These are phyloP conservation scores for Chytriomyces hyalinus DNA, from an alignment of 192 early-diverging fungal species.

Conservation along the genomic window DNA sequence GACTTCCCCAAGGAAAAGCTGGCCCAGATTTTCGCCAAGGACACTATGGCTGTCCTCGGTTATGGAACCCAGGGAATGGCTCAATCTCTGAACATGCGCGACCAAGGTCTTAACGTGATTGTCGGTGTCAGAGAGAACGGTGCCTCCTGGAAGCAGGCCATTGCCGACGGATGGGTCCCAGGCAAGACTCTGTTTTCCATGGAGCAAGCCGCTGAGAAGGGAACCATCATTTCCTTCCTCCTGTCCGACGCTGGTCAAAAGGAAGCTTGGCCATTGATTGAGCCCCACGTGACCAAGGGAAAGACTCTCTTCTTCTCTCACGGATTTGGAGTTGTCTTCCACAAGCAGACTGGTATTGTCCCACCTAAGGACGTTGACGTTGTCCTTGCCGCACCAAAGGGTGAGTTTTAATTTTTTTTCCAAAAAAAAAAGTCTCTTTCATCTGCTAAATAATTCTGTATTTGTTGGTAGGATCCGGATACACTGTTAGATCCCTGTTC, in stretches of 20 bases:
- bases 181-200: conserved; percentile 95
- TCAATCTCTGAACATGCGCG: conserved; percentile 91
- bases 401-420: conserved; percentile 24
- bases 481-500: conserved; percentile 94
- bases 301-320: conserved; percentile 99
- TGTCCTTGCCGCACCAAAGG: conserved; percentile 95
- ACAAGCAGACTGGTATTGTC: conserved; percentile 87
- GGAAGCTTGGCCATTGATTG: conserved; percentile 85
- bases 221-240: conserved; percentile 91
- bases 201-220: conserved; percentile 87
- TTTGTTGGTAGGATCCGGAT: conserved; percentile 72
- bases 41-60: conserved; percentile 89
- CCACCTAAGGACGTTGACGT: conserved; percentile 94
- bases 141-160: conserved; percentile 87
- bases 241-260: conserved; percentile 96
- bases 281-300: conserved; percentile 88
- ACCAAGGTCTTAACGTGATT: conserved; percentile 96
- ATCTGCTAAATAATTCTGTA: conserved; percentile 10
- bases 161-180: conserved; percentile 93
- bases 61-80: conserved; percentile 96
- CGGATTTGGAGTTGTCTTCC: conserved; percentile 94
- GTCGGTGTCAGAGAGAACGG: conserved; percentile 89
- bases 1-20: conserved; percentile 95
- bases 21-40: conserved; percentile 87
- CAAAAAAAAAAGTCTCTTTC: background rate